phyloP scores from a whole-genome alignment of 768 basidiomycete species.

The Panellus pusillus region DNA sequence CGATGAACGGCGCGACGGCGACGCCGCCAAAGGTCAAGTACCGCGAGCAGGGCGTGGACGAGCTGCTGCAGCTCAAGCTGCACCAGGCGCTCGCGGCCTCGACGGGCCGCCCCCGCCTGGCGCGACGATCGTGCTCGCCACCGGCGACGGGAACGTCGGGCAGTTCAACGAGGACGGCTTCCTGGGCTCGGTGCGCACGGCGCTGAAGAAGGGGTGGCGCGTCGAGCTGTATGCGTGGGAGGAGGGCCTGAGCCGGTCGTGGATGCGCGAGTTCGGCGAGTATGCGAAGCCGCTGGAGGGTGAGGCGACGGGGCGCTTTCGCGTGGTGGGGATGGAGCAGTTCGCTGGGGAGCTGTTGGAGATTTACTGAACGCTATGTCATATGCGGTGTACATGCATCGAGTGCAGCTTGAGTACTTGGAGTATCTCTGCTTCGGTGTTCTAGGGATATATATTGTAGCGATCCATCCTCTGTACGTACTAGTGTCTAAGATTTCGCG shows the following conservation, averaged over 20 bases:
- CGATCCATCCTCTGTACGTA: not conserved
- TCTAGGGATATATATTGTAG: constrained; percentile 1
- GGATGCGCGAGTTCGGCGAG: constrained; percentile 72
- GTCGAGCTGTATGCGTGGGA: constrained; percentile 97
- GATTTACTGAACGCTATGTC: constrained; percentile 21
- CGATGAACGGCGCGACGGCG: constrained; percentile 12
- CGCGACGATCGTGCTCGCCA: constrained; percentile 86
- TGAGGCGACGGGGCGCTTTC: constrained; percentile 52
- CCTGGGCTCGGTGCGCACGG: constrained; percentile 81
- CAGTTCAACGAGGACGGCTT: constrained; percentile 95
- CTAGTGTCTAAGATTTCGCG: too few relatives aligned
- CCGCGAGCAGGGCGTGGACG: constrained; percentile 93
- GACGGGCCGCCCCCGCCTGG: constrained; percentile 61
- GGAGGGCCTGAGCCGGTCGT: constrained; percentile 74
- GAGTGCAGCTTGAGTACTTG: constrained; percentile 1
- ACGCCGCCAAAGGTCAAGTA: constrained; percentile 52
- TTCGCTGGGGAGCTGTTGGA: constrained; percentile 63
- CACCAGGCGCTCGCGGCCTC: constrained; percentile 79
- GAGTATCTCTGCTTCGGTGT: not conserved
- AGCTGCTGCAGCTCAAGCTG: constrained; percentile 89
- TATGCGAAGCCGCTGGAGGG: constrained; percentile 36
- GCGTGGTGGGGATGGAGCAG: constrained; percentile 64
- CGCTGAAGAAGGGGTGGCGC: constrained; percentile 86
- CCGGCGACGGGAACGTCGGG: constrained; percentile 90
- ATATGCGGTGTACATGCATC: not conserved